Percentiles rank a stretch among this genome's conserved stretches.
phyloP scores from a whole-genome alignment of 768 basidiomycete genomes.

The Dentipellis sp. region DNA sequence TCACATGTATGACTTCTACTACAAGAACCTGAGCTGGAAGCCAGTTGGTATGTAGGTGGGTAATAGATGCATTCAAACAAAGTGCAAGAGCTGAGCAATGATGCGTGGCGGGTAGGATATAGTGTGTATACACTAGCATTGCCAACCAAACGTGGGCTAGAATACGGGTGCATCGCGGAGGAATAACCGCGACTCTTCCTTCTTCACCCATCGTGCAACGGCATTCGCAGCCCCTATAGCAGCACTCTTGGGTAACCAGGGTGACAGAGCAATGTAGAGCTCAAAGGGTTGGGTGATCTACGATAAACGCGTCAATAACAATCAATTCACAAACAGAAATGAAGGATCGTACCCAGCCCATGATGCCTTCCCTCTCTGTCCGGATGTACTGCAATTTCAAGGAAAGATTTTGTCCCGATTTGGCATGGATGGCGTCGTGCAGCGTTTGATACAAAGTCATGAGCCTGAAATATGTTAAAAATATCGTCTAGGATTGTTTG shows the following conservation, averaged over 20 bases:
- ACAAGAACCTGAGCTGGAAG: constrained; percentile 7
- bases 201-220: constrained; percentile 85
- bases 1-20: constrained; percentile 13
- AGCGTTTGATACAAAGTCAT: constrained; percentile 81
- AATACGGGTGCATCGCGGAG: constrained; percentile 88
- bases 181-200: constrained; percentile 76
- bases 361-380: constrained; percentile 78
- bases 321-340: background rate
- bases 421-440: constrained; percentile 85
- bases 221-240: constrained; percentile 84
- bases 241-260: constrained; percentile 79
- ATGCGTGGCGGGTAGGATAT: too few relatives aligned
- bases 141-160: constrained; percentile 19
- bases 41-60: background rate
- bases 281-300: constrained; percentile 95
- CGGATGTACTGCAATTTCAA: constrained; percentile 84
- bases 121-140: too few relatives aligned
- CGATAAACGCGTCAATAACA: background rate
- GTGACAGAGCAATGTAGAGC: constrained; percentile 77
- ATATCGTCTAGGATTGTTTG: background rate
- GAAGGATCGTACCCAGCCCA: constrained; percentile 77
- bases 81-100: too few relatives aligned
- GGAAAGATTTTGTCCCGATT: constrained; percentile 71
- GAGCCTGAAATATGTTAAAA: constrained; percentile 37
- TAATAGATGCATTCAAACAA: too few relatives aligned